Conservation (phyloP, 1,139 yeast genomes). For the Scheffersomyces titani region DNA sequence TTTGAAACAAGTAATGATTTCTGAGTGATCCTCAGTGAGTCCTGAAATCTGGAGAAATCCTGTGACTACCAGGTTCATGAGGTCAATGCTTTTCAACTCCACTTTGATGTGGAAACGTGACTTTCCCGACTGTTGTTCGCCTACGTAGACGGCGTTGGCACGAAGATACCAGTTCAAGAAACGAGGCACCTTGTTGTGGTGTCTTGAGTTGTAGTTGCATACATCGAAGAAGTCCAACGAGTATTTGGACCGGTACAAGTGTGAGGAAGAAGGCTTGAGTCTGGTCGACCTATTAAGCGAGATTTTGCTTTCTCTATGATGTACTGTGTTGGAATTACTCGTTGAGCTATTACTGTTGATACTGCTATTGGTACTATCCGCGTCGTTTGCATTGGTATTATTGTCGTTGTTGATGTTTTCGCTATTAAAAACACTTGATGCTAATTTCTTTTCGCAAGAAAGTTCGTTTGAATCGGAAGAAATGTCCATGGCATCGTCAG, state of each 20-base stretch:
- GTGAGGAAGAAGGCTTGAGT: neutral
- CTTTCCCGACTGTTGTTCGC: slow-evolving; percentile 75
- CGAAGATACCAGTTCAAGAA: slow-evolving; percentile 45
- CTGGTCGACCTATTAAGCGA: neutral
- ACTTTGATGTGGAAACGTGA: slow-evolving; percentile 69
- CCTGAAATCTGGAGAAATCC: slow-evolving; percentile 84
- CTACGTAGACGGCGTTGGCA: slow-evolving; percentile 65
- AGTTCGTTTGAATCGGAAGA: neutral
- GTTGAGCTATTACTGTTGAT: neutral
- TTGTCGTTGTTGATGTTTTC: neutral
- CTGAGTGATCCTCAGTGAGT: slow-evolving; percentile 73
- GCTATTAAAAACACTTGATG: neutral
- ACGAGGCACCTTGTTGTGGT: slow-evolving; percentile 12
- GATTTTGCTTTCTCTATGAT: neutral
- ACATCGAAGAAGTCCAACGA: neutral
- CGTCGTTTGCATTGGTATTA: neutral
- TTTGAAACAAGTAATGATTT: slow-evolving; percentile 82
- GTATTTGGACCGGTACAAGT: neutral
- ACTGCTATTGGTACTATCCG: neutral
- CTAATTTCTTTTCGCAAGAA: neutral
- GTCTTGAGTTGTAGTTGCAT: neutral
- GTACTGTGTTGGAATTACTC: neutral
- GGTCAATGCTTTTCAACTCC: slow-evolving; percentile 70
- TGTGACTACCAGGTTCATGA: slow-evolving; percentile 59
- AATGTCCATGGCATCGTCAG: neutral